Conservation (phyloP, 805 yeast species). For the Hanseniaspora thailandica region DNA sequence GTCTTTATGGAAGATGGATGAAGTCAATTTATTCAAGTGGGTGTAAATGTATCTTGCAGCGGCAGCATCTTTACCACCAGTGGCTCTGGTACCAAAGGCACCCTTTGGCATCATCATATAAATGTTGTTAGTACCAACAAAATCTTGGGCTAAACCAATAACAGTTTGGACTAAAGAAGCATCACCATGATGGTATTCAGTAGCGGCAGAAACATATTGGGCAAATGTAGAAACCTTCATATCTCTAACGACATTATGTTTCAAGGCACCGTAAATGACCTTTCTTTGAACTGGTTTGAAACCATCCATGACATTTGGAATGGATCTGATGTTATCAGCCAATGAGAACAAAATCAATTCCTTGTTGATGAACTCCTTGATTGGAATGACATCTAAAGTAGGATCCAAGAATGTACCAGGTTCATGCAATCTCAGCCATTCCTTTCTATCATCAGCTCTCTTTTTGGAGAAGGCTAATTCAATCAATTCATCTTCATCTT, state of each 20-base stretch:
- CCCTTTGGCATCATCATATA: slow-evolving; percentile 82
- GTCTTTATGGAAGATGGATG: slow-evolving; percentile 60
- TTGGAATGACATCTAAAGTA: slow-evolving; percentile 61
- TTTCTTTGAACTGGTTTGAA: slow-evolving; percentile 96
- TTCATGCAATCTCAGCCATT: slow-evolving; percentile 81
- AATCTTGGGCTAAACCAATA: slow-evolving; percentile 88
- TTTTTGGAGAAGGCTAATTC: slow-evolving; percentile 91
- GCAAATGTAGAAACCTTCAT: slow-evolving; percentile 83
- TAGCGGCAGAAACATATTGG: slow-evolving; percentile 77
- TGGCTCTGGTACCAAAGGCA: slow-evolving; percentile 88
- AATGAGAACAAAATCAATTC: slow-evolving; percentile 88
- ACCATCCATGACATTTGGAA: slow-evolving; percentile 89
- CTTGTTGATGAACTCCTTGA: slow-evolving; percentile 85
- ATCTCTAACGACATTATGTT: slow-evolving; percentile 61
- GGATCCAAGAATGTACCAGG: slow-evolving; percentile 93
- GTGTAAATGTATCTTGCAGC: slow-evolving; percentile 95
- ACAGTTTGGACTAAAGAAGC: slow-evolving; percentile 77
- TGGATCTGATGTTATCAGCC: slow-evolving; percentile 93
- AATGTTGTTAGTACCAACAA: slow-evolving; percentile 82
- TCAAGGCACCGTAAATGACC: slow-evolving; percentile 77
- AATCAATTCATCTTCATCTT: slow-evolving; percentile 61
- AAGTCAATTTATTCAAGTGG: slow-evolving; percentile 62
- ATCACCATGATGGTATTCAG: slow-evolving; percentile 95
- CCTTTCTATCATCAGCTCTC: slow-evolving; percentile 93
- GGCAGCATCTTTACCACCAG: slow-evolving; percentile 98